These are phyloP conservation scores for Pseudogymnoascus sp. DNA, from an alignment of 2,329 filamentous ascomycete genomes.

Conservation along the genomic window DNA sequence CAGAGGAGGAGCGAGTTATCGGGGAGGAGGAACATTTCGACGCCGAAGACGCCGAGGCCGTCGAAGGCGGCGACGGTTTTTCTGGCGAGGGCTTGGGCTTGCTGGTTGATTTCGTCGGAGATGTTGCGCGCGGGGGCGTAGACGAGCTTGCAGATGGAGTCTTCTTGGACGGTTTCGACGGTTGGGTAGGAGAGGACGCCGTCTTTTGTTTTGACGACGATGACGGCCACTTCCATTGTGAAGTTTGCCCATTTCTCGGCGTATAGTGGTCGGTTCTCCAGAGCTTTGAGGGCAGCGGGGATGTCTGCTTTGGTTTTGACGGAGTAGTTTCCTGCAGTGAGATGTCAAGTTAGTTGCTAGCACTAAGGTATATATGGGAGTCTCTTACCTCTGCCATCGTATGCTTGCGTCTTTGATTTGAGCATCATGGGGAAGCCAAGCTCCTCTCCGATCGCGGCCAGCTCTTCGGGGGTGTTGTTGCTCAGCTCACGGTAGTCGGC, in stretches of 20 bases:
- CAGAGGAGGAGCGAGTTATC: conserved; percentile 59
- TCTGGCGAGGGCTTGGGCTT: conserved; percentile 67
- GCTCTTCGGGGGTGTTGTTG: conserved; percentile 43
- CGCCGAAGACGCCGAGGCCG: conserved; percentile 89
- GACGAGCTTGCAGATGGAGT: conserved; percentile 88
- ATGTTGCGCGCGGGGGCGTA: conserved; percentile 76
- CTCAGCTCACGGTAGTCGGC: conserved; percentile 54
- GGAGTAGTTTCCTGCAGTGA: conserved; percentile 50
- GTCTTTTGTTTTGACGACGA: conserved; percentile 86
- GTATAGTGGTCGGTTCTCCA: conserved; percentile 67
- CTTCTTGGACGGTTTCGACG: conserved; percentile 90
- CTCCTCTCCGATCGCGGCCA: conserved; percentile 52
- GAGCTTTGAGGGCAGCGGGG: conserved; percentile 55
- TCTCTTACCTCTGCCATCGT: conserved; percentile 70
- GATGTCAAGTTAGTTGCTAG: not conserved
- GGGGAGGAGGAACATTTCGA: conserved; percentile 84
- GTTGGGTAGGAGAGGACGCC: conserved; percentile 68
- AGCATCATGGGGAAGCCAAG: conserved; percentile 86
- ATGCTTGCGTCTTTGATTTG: conserved; percentile 82
- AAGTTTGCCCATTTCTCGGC: conserved; percentile 87
- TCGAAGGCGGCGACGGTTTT: conserved; percentile 71
- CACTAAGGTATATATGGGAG: not conserved
- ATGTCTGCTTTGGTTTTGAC: conserved; percentile 52
- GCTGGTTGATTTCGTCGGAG: conserved; percentile 46
- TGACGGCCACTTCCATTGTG: conserved; percentile 79